Conservation (phyloP, 2,329 filamentous ascomycete genomes). For the Anisogramma anomala region DNA sequence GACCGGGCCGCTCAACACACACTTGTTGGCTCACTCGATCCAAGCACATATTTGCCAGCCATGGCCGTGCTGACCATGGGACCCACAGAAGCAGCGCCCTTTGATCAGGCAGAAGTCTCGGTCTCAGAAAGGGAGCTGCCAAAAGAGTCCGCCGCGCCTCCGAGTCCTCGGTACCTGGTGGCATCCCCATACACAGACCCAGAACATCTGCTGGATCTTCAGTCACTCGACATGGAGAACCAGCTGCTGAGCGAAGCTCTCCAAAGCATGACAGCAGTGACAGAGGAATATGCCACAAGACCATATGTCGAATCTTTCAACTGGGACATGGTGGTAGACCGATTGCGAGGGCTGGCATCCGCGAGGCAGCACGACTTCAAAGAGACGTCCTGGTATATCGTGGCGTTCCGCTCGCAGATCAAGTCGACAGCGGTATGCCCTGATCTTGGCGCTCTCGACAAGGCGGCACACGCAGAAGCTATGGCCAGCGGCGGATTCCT, state of each 20-base stretch:
- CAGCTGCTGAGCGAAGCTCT: conserved; percentile 63
- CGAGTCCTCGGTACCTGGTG: conserved; percentile 34
- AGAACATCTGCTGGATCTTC: conserved; percentile 62
- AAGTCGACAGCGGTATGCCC: conserved; percentile 54
- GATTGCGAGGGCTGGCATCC: conserved; percentile 41
- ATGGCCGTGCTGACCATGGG: conserved; percentile 5
- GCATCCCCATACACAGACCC: conserved; percentile 65
- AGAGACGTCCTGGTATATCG: conserved; percentile 63
- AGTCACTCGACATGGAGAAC: conserved; percentile 52
- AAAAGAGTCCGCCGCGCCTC: not conserved
- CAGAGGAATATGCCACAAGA: conserved; percentile 64
- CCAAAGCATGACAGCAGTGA: conserved; percentile 47
- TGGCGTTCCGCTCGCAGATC: conserved; percentile 69
- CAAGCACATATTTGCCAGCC: not conserved
- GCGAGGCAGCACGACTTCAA: conserved; percentile 44
- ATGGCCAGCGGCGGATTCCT: conserved; percentile 68
- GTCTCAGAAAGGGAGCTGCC: not conserved
- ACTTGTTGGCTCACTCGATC: not conserved
- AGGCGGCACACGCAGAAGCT: conserved; percentile 69
- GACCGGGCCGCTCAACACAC: not conserved
- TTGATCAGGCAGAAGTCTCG: not conserved
- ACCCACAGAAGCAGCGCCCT: not conserved
- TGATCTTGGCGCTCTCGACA: conserved; percentile 61
- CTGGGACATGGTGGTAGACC: conserved; percentile 52
- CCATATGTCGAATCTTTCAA: conserved; percentile 68